Base-by-base conservation (phyloP, 2,329 filamentous ascomycete genomes). In the Alternaria novae-zelandiae region DNA sequence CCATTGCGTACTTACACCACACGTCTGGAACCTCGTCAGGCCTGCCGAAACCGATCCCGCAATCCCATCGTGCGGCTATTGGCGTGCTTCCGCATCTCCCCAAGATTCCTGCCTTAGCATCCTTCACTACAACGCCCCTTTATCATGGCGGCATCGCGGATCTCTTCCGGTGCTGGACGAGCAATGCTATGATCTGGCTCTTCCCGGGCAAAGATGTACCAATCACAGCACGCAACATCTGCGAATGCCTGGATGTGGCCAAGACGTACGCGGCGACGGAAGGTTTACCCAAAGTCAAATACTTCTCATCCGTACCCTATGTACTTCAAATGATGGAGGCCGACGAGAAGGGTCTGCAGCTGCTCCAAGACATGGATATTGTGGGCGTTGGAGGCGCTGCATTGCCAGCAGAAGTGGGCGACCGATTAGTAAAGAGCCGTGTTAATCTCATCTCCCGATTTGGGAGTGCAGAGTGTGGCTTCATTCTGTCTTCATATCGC, bases 291-390 rank as follows among this genome's bases (percentile, higher is more conserved):
- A 65, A 70, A 21, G 79, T 89, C 3, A 82, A 79, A 44, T 90
- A 89, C 67, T 90, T 91, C 68, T 87, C 88, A 0, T 88, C 85
- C 0, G 88, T 91, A 0, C 92, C 92, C 8, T 98, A 95, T 75
- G 94, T 98, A 36, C 86, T 91, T 76, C 93, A 93, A 51, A 87
- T 98, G 69, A 97, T 99, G 91, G 87, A 90, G 72, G 90, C 94
- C 11, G 96, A 93, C 71, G 93, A 97, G 81, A 92, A 96, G 81
- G 94, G 91, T 54, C 86, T 98, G 3, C 84, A 90, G 70, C 88
- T 97, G 5, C 79, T 66, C 20, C 70, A 71, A 43, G 70, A 66
- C 0, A 89, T 90, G 87, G 82, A 86, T 5, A 82, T 90, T 13
- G 88, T 91, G 0, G 88, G 88, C 7, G 87, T 90, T 0, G 89